A percentile compares a stretch with the other conserved stretches of the same genome.
Evolutionary conservation across 2,329 filamentous ascomycete genomes (phyloP).

Genomic region (Kalaharituber pfeilii): DNA sequence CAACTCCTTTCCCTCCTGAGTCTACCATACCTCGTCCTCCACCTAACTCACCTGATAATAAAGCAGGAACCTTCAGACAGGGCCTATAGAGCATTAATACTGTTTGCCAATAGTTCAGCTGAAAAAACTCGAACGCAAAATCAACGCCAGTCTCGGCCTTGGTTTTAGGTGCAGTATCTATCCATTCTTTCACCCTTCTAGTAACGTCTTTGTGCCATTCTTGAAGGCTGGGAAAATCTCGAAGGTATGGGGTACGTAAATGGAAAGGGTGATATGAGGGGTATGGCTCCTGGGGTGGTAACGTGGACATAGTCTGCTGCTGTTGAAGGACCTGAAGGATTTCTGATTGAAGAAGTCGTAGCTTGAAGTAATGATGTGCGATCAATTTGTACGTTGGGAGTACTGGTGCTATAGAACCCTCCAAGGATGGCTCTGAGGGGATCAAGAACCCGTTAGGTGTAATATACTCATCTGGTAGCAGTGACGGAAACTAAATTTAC

Average conservation of each 20-base stretch:
- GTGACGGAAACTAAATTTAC: conserved; percentile 48
- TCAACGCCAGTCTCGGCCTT: conserved; percentile 66
- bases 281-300: conserved; percentile 22
- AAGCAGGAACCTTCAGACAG: conserved; percentile 67
- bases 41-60: conserved; percentile 61
- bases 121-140: conserved; percentile 77
- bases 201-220: conserved; percentile 83
- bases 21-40: conserved; percentile 14
- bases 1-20: conserved; percentile 12
- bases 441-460: conserved; percentile 46
- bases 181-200: conserved; percentile 68
- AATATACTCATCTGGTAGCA: conserved; percentile 76
- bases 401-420: conserved; percentile 29
- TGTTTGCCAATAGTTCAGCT: conserved; percentile 95
- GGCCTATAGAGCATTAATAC: conserved; percentile 92
- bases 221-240: conserved; percentile 66
- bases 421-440: conserved; percentile 24
- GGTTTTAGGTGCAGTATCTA: conserved; percentile 53
- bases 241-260: conserved; percentile 69
- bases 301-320: conserved; percentile 64
- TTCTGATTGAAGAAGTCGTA: conserved; percentile 79
- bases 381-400: conserved; percentile 77
- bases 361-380: conserved; percentile 77
- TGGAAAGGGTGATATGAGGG: conserved; percentile 46
- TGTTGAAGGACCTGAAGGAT: conserved; percentile 87